Evolutionary conservation across 306 rosid genomes (phyloP), one percentile per base, ranked within the genome.

Genomic region (Inga leiocalycina): DNA sequence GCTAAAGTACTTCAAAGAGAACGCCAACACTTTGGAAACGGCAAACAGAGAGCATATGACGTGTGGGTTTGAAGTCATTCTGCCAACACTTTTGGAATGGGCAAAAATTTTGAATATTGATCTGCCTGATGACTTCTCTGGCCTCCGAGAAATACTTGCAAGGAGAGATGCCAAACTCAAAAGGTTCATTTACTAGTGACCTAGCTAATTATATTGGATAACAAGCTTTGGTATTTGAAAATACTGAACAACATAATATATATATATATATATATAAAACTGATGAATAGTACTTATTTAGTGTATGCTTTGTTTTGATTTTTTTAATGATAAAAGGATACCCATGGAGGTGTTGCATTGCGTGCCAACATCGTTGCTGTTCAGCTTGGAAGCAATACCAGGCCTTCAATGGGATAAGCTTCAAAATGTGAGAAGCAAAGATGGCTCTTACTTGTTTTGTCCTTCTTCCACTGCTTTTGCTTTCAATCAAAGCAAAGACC

Each of bases 381-480:
- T 59, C 66, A 59, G 66, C 66, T 59, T 59, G 66, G 66, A 59
- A 22, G 32, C 66, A 59, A 59, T 59, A n/a, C 66, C 66, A 22
- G 66, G 34, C 16, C 34, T 24, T 22, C 66, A 59, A 24, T 59
- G 66, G 66, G 34, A 59, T 20, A 59, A 59, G 66, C 66, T 59
- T n/a, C 32, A n/a, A 13, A 59, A 24, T 2, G 34, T 59, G 14
- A 22, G 34, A 24, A 59, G 34, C 66, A 59, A 10, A 59, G 66
- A 59, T 10, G 66, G 66, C 34, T 59, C 66, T 59, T 59, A n/a
- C 66, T 59, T 59, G 66, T 59, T 22, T 5, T 22, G 66, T 24
- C 66, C 66, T 3, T 59, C 66, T 59, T 59, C 66, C 66, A 59
- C 66, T 4, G 66, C 66, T 24, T 59, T 59, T 59, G 66, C 66